These are phyloP conservation scores for Pyrenophora teres DNA, from an alignment of 2,329 filamentous ascomycete species.

Conservation along the genomic window DNA sequence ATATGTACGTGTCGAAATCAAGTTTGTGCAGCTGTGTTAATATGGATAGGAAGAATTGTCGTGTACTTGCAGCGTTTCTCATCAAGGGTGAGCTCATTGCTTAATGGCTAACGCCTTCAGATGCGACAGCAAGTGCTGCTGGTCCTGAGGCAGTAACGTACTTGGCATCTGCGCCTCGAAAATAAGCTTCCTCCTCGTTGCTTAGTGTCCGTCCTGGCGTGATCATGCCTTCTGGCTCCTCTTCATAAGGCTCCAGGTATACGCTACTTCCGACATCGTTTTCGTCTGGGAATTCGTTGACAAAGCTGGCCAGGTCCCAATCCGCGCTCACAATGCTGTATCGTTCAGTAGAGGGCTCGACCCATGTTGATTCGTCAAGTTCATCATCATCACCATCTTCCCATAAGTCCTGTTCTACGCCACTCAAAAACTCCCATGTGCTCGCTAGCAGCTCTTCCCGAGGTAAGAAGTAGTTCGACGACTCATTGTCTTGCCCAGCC, in stretches of 20 bases:
- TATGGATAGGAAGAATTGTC: background rate
- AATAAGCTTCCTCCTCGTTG: conserved; percentile 1
- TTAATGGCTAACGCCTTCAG: background rate
- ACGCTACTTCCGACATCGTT: conserved; percentile 4
- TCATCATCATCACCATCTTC: conserved; percentile 29
- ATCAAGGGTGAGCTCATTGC: background rate
- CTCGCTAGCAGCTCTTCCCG: conserved; percentile 35
- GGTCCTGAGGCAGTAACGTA: background rate
- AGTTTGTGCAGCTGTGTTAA: background rate
- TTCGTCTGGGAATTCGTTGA: conserved; percentile 18
- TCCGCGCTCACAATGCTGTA: conserved; percentile 22
- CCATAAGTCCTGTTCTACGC: conserved; percentile 43
- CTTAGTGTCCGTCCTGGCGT: conserved; percentile 22
- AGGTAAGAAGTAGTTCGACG: conserved; percentile 39
- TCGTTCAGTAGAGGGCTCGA: conserved; percentile 16
- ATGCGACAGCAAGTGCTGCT: background rate
- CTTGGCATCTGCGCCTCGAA: conserved; percentile 1
- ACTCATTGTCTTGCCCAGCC: conserved; percentile 36
- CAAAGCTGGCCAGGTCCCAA: conserved; percentile 17
- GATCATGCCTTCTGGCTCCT: conserved; percentile 29
- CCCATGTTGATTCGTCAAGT: conserved; percentile 2
- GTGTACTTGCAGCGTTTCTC: background rate
- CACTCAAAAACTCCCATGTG: conserved; percentile 43
- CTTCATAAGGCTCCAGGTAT: conserved; percentile 18
- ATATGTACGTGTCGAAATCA: background rate